phyloP scores from a whole-genome alignment of 1,139 yeast species.

The Yamadazyma atlantica region DNA sequence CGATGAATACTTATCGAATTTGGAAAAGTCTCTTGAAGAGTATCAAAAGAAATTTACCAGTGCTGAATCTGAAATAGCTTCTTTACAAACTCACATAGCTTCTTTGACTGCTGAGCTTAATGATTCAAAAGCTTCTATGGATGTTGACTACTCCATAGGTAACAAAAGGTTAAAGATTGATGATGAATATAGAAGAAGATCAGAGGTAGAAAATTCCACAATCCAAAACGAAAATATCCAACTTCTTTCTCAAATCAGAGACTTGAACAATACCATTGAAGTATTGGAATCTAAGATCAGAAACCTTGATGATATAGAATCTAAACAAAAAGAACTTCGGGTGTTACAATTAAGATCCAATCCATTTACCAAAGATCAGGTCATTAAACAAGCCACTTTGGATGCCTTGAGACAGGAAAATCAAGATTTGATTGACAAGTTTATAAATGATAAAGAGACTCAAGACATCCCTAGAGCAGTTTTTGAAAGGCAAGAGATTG shows the following conservation, averaged over 20 bases:
- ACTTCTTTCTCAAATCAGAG: constrained; percentile 38
- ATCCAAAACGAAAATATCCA: constrained; percentile 45
- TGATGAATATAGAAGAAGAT: constrained; percentile 20
- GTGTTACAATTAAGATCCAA: constrained; percentile 66
- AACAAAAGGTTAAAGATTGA: constrained; percentile 27
- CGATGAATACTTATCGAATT: constrained; percentile 38
- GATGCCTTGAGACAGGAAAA: constrained; percentile 61
- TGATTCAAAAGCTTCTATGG: constrained; percentile 16
- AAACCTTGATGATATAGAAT: constrained; percentile 20
- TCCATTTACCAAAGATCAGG: constrained; percentile 67
- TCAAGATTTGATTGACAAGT: constrained; percentile 42
- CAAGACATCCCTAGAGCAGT: constrained; percentile 56
- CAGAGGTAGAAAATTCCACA: constrained; percentile 25
- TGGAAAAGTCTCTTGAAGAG: constrained; percentile 55
- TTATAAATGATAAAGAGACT: constrained; percentile 15
- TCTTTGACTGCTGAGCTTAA: constrained; percentile 3
- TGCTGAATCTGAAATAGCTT: constrained; percentile 38
- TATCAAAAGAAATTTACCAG: constrained; percentile 35
- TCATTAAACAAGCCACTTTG: constrained; percentile 55
- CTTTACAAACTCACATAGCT: constrained; percentile 21
- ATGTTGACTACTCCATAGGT: constrained; percentile 20
- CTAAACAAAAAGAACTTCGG: constrained; percentile 41
- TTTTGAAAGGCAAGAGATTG: constrained; percentile 63
- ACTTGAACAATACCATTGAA: constrained; percentile 24
- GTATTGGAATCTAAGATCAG: constrained; percentile 11